Evolutionary conservation across 495 filamentous ascomycete genomes (phyloP).

Genomic region (Terfezia boudieri): DNA sequence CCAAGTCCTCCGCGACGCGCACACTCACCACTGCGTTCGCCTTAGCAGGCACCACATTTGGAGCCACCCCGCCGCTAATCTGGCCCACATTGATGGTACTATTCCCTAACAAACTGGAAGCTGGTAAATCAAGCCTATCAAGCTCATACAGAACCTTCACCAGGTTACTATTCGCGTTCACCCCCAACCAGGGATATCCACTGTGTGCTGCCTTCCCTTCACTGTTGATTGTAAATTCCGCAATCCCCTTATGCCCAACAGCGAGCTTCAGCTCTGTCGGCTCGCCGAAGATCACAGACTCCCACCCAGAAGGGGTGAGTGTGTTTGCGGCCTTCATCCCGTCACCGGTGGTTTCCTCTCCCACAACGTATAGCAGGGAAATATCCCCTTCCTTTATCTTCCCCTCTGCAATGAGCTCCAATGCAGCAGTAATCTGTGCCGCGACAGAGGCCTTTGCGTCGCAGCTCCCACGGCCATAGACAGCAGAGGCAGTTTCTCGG

Average conservation of each 20-base stretch:
- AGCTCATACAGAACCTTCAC: slow-evolving; percentile 42
- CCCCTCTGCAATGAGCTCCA: slow-evolving; percentile 32
- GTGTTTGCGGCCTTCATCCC: slow-evolving; percentile 57
- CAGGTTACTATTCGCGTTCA: slow-evolving; percentile 53
- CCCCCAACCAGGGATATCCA: slow-evolving; percentile 72
- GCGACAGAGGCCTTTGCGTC: slow-evolving; percentile 84
- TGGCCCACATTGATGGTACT: slow-evolving; percentile 71
- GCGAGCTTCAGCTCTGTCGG: slow-evolving; percentile 74
- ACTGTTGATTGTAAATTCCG: slow-evolving; percentile 38
- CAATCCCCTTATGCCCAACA: slow-evolving; percentile 70
- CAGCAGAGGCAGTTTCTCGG: slow-evolving; percentile 24
- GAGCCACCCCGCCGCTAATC: slow-evolving; percentile 62
- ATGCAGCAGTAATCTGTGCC: slow-evolving; percentile 45
- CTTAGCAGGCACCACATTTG: slow-evolving; percentile 60
- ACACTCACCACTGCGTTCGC: slow-evolving; percentile 46
- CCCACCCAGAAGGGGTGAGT: slow-evolving; percentile 26
- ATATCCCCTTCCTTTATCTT: slow-evolving; percentile 26
- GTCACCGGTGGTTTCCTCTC: slow-evolving; percentile 59
- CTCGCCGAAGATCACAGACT: slow-evolving; percentile 71
- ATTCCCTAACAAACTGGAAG: slow-evolving; percentile 52
- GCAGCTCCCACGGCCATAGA: slow-evolving; percentile 61
- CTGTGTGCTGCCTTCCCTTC: slow-evolving; percentile 64
- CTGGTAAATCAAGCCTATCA: slow-evolving; percentile 43
- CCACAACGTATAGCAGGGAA: slow-evolving; percentile 70
- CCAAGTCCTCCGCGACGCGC: slow-evolving; percentile 47